Conservation (phyloP, 2,329 filamentous ascomycete genomes). For the Colletotrichum brevisporum region DNA sequence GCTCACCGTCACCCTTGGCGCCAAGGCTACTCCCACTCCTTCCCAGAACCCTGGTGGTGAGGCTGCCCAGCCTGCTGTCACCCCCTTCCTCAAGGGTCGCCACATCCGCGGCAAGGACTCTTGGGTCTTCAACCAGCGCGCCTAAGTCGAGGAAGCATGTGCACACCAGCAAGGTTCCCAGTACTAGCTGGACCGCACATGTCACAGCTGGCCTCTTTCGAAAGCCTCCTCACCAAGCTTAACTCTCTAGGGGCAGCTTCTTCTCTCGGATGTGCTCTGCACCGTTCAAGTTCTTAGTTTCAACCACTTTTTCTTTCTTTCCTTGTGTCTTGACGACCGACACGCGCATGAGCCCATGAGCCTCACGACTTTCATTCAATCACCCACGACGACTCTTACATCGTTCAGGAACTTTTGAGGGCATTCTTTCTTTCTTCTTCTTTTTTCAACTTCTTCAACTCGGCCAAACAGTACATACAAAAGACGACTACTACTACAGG, state of each 20-base stretch:
- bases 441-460: conserved; percentile 17
- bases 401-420: conserved; percentile 3
- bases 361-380: not conserved
- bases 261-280: conserved; percentile 3
- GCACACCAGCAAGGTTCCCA: not conserved
- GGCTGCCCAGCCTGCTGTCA: conserved; percentile 35
- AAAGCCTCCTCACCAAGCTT: not conserved
- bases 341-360: not conserved
- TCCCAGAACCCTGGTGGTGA: conserved; percentile 53
- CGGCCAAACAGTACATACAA: conserved; percentile 32
- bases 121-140: conserved; percentile 35
- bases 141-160: conserved; percentile 12
- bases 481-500: conserved; percentile 2
- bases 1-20: conserved; percentile 56
- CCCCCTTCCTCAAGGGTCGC: conserved; percentile 37
- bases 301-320: conserved; percentile 2
- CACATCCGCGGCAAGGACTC: conserved; percentile 35
- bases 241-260: conserved; percentile 4
- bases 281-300: not conserved
- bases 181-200: not conserved
- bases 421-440: conserved; percentile 20
- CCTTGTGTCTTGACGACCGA: conserved; percentile 9
- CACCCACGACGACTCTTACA: not conserved
- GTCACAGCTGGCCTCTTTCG: not conserved
- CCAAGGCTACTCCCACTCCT: conserved; percentile 52